Evolutionary conservation across 2,329 filamentous ascomycete species (phyloP).

Genomic region (Aspergillus quadrilineatus): DNA sequence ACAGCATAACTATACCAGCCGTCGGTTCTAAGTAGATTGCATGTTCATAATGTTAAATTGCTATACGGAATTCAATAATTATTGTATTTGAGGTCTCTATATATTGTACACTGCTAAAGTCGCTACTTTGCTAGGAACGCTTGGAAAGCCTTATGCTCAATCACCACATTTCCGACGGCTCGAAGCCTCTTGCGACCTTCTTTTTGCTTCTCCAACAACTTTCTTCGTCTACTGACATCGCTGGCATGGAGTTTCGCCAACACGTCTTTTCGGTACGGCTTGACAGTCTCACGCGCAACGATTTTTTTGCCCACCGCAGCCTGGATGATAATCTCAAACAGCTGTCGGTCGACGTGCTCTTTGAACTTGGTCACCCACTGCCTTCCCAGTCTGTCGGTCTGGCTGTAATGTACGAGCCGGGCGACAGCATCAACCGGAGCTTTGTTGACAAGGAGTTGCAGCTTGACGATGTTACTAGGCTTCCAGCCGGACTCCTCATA

Average conservation of each 20-base stretch:
- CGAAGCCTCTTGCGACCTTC: conserved; percentile 86
- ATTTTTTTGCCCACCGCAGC: conserved; percentile 79
- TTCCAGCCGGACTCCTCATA: conserved; percentile 95
- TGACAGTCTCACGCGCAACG: conserved; percentile 89
- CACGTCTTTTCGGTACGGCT: conserved; percentile 95
- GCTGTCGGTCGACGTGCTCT: conserved; percentile 90
- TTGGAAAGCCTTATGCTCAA: conserved; percentile 94
- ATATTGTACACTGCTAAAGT: conserved; percentile 4
- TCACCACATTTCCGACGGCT: conserved; percentile 79
- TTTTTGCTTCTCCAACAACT: conserved; percentile 95
- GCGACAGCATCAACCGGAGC: conserved; percentile 89
- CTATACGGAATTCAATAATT: conserved; percentile 1
- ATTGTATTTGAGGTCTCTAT: neutral
- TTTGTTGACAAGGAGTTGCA: conserved; percentile 93
- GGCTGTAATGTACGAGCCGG: conserved; percentile 80
- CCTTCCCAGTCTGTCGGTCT: conserved; percentile 76
- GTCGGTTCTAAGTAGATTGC: neutral
- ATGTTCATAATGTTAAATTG: neutral
- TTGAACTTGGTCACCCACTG: conserved; percentile 96
- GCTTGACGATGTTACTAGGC: conserved; percentile 74
- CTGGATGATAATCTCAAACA: conserved; percentile 97
- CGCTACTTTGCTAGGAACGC: conserved; percentile 78
- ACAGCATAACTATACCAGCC: neutral
- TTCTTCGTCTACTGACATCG: conserved; percentile 77
- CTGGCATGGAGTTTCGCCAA: conserved; percentile 88